A percentile compares a stretch with the other conserved stretches of the same genome.
Conservation (phyloP, 2,329 filamentous ascomycete genomes). For the Beauveria bassiana region DNA sequence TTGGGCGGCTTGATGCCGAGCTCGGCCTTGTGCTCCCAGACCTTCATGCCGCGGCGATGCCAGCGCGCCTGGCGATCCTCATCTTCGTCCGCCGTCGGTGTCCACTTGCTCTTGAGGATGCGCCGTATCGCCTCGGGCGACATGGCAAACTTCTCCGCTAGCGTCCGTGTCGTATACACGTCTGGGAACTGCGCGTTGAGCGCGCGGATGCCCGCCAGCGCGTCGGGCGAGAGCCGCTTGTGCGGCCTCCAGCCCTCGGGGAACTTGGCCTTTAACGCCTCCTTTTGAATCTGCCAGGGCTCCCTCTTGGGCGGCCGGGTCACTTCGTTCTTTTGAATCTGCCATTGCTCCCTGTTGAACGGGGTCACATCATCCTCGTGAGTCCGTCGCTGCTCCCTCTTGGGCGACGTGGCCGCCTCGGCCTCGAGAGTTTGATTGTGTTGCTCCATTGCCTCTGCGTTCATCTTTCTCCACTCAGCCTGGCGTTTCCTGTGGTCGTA, state of each 20-base stretch:
- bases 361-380: conserved; percentile 50
- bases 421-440: neutral
- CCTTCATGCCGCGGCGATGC: conserved; percentile 50
- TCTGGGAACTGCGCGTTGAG: conserved; percentile 71
- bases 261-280: conserved; percentile 69
- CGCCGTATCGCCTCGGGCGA: conserved; percentile 80
- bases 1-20: conserved; percentile 54
- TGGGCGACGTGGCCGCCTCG: neutral
- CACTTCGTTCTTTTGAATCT: conserved; percentile 47
- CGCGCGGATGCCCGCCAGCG: conserved; percentile 79
- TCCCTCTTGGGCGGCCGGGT: conserved; percentile 27
- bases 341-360: conserved; percentile 51
- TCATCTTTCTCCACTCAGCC: too few relatives aligned
- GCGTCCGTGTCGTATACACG: conserved; percentile 63
- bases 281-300: conserved; percentile 70
- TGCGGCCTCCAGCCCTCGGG: conserved; percentile 71
- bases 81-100: conserved; percentile 51
- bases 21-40: conserved; percentile 54
- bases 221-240: conserved; percentile 86
- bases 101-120: conserved; percentile 76
- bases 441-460: too few relatives aligned
- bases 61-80: conserved; percentile 51
- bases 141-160: conserved; percentile 76
- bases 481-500: neutral
- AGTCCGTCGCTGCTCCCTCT: conserved; percentile 55